These are phyloP conservation scores for Mimosa pudica DNA, from an alignment of 306 rosid genomes.

Conservation along the genomic window DNA sequence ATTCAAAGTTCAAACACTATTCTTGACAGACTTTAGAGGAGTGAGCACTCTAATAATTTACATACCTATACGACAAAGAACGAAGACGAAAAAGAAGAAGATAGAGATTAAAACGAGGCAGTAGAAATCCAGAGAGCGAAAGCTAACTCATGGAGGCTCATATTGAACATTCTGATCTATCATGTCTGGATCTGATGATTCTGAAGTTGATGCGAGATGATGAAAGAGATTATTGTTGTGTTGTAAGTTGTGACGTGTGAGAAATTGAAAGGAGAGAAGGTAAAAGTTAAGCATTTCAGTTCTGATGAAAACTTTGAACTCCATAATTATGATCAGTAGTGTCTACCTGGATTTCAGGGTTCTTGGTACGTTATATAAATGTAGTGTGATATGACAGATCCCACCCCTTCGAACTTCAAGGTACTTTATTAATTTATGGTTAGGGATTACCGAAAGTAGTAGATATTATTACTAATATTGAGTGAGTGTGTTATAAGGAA, in stretches of 20 bases:
- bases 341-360: neutral
- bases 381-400: constrained; percentile 1
- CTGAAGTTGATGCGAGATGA: neutral
- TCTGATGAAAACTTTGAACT: neutral
- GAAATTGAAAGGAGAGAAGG: neutral
- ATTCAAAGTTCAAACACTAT: constrained; percentile 14
- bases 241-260: neutral
- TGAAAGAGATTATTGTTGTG: neutral
- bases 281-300: neutral
- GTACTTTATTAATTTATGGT: neutral
- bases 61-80: neutral
- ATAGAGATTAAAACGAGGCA: neutral
- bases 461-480: neutral
- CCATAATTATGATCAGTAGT: neutral
- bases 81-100: neutral
- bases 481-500: too few relatives aligned
- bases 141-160: constrained; percentile 24
- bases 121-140: neutral
- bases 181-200: neutral
- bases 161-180: neutral
- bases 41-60: constrained; percentile 40
- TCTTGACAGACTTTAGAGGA: constrained; percentile 52
- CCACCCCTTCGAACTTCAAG: neutral
- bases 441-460: neutral
- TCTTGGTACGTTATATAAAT: neutral